Conservation (phyloP, 2,329 filamentous ascomycete genomes). For the Zymoseptoria brevis region DNA sequence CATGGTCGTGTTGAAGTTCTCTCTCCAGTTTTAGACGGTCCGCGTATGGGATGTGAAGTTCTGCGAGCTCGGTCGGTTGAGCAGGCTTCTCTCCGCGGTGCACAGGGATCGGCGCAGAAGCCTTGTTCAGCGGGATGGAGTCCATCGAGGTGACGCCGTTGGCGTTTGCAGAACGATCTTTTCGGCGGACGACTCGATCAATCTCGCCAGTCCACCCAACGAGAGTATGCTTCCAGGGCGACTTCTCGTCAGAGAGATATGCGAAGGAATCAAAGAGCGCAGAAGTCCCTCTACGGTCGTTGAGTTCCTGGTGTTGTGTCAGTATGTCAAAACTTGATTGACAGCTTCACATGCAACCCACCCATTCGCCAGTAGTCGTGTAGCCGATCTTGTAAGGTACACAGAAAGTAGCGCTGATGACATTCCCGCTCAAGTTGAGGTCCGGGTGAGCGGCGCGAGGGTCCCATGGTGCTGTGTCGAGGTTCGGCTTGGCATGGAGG, state of each 20-base stretch:
- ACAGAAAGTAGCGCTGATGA: slow-evolving; percentile 58
- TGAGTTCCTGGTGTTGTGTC: slow-evolving; percentile 53
- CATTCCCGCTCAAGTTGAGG: slow-evolving; percentile 51
- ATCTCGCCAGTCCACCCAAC: slow-evolving; percentile 91
- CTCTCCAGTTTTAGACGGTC: slow-evolving; percentile 68
- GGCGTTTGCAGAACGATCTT: slow-evolving; percentile 15
- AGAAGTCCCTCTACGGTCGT: slow-evolving; percentile 74
- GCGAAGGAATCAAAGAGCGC: slow-evolving; percentile 87
- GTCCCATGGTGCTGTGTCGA: slow-evolving; percentile 42
- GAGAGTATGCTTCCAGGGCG: slow-evolving; percentile 83
- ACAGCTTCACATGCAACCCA: slow-evolving; percentile 26
- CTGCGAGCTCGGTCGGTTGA: slow-evolving; percentile 47
- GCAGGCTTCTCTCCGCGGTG: slow-evolving; percentile 44
- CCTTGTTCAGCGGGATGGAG: slow-evolving; percentile 57
- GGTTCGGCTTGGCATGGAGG: slow-evolving; percentile 32
- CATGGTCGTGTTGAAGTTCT: slow-evolving; percentile 63
- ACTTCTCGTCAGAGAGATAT: slow-evolving; percentile 74
- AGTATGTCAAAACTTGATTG: slow-evolving; percentile 4
- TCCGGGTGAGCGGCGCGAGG: slow-evolving; percentile 49
- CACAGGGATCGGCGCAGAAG: slow-evolving; percentile 71
- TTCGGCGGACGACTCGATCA: slow-evolving; percentile 25
- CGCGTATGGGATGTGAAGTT: slow-evolving; percentile 60
- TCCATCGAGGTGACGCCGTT: slow-evolving; percentile 26
- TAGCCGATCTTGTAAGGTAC: slow-evolving; percentile 54
- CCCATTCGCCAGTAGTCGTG: slow-evolving; percentile 48